These are phyloP conservation scores for Eucalyptus sp. DNA, from an alignment of 345 rosid species.

Conservation along the genomic window DNA sequence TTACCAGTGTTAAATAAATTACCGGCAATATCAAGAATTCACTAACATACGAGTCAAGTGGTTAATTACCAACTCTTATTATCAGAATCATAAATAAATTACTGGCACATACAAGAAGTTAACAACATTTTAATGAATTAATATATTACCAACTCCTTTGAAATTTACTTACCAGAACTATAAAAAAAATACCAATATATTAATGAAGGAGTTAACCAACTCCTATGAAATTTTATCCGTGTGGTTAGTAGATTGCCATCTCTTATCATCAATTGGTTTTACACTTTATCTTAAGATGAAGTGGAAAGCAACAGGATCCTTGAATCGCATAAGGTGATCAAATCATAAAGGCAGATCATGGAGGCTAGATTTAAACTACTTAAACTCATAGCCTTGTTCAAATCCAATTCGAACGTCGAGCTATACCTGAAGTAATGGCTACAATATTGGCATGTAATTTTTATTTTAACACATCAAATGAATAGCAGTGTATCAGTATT, in stretches of 20 bases:
- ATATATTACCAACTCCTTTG: background rate
- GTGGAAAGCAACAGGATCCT: background rate
- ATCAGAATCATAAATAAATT: too few species aligned
- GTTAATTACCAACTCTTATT: background rate
- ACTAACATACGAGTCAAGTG: rapidly evolving
- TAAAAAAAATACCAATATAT: too few species aligned
- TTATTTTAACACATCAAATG: too few species aligned
- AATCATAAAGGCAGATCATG: background rate
- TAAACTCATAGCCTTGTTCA: background rate
- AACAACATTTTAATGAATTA: background rate
- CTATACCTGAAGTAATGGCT: too few species aligned
- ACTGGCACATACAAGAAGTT: background rate
- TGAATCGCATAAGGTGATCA: background rate
- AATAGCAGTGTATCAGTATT: too few species aligned
- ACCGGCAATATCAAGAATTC: too few species aligned
- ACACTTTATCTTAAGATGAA: background rate
- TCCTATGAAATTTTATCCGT: background rate
- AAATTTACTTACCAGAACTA: too few species aligned
- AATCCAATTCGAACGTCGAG: background rate
- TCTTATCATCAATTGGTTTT: background rate
- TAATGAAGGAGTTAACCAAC: too few species aligned
- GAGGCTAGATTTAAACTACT: background rate
- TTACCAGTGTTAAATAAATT: background rate
- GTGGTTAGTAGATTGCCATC: background rate
- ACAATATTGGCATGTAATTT: too few species aligned